Evolutionary conservation across 768 basidiomycete species (phyloP), one percentile per base, ranked within the genome.

Genomic region (Daedalea quercina): DNA sequence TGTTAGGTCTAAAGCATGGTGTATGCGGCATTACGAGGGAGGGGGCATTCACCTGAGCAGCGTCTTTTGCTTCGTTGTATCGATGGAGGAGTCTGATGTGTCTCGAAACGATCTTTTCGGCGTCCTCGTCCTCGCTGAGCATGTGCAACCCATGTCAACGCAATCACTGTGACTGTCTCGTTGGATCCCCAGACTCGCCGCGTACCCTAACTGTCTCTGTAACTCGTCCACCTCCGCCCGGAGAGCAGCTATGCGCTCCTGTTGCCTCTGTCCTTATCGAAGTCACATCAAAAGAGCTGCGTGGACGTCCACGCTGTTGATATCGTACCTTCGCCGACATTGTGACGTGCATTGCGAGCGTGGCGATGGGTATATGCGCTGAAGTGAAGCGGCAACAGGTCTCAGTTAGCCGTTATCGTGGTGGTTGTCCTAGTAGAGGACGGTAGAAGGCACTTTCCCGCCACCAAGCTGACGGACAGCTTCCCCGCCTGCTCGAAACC

Each of bases 1-100:
- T 3, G 17, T 26, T 41, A 40, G 19, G 6, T 8, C 37, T 31
- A 23, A 51, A n/a, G n/a, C n/a, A n/a, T n/a, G n/a, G n/a, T 41
- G 26, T 31, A 28, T 50, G 25, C 49, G 20, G 24, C 7, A 41
- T 0, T 33, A 2, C 22, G 8, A 17, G 25, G 0, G 19, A 35
- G 42, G 37, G 23, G 3, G 44, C 42, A 44, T 45, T 28, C 46
- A 81, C 88, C 81, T 90, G 89, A 0, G 86, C 76, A 3, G 87
- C 89, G 64, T 91, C 89, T 63, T 90, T 90, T 9, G 86, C 79
- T 64, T 90, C 89, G 55, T 90, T 90, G 56, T 90, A 91, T 34
- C 70, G 72, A 65, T 90, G 89, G 33, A 90, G 70, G 3, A 87
- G 71, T 57, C 77, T 78, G 65, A 90, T 90, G 59, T 90, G 86